Evolutionary conservation across 176 grass and related monocot species (phyloP), one percentile per base, ranked within the genome.

Genomic region (Echinochloa phyllopogon): DNA sequence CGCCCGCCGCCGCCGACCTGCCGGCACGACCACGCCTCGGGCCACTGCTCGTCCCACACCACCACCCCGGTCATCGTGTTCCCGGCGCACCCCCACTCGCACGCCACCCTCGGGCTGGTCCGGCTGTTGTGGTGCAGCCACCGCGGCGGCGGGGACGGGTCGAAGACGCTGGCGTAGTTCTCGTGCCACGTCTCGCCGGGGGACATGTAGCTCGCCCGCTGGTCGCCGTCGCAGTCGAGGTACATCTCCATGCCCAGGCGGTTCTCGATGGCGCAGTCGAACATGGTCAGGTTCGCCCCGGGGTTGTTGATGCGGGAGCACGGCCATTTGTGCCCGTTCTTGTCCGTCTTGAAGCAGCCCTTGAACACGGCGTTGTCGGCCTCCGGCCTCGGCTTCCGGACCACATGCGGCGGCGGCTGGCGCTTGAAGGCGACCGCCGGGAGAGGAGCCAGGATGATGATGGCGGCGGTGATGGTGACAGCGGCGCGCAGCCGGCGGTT

Each of bases 21-120:
- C 49, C 72, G 17, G 49, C 82, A 84, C 10, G 72, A 84, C 61
- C 61, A n/a, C 23, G 82, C 82, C 82, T 84, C 72, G 0, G 72
- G 61, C 60, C 82, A 84, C 61, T 44, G 72, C 72, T 84, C 82
- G 61, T 57, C 23, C 72, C 82, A 84, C 72, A 76, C 38, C 61
- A 68, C 48, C 72, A 84, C 10, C 0, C 57, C 82, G 6, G 15
- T 42, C 82, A 84, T 84, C 37, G 11, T 27, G 82, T 84, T 84
- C 10, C 72, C 82, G 3, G 37, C 36, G 37, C 74, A 84, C 7
- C 15, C 0, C 82, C 82, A 76, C n/a, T 41, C 33, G 48, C 72
- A 84, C 16, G 53, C 5, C 68, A 83, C 53, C 40, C 3, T 83
- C 2, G 67, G 67, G 24, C 80, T n/a, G 8, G 29, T 62, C 6